Percentiles rank a stretch among this genome's conserved stretches.
phyloP scores from a whole-genome alignment of 78 protist genomes.

The Monocercomonoides exilis region DNA sequence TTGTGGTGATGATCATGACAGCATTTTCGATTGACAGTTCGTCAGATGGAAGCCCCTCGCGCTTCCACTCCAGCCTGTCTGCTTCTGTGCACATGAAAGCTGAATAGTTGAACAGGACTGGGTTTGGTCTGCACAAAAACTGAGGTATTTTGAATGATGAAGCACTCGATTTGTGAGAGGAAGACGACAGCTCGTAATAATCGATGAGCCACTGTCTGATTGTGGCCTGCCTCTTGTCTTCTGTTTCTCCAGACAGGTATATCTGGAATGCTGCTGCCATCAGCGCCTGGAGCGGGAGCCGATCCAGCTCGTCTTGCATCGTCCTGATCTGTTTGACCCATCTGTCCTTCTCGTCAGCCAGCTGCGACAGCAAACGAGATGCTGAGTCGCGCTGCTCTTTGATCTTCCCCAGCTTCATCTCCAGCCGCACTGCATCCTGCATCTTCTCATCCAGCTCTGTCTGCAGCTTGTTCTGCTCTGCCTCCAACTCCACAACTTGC shows the following conservation, averaged over 20 bases:
- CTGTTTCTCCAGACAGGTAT: background rate
- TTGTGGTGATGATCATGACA: constrained; percentile 22
- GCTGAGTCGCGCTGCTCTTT: background rate
- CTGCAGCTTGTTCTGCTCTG: background rate
- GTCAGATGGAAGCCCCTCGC: constrained; percentile 69
- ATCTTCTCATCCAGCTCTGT: background rate
- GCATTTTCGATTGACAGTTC: constrained; percentile 65
- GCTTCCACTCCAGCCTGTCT: constrained; percentile 53
- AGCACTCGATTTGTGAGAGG: background rate
- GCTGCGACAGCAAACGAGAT: background rate
- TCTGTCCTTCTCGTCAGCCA: background rate
- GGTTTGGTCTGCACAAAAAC: no score
- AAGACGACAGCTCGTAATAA: constrained; percentile 18
- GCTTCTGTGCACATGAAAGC: constrained; percentile 46
- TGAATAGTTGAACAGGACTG: background rate
- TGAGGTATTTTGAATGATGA: background rate
- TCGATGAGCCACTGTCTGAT: background rate
- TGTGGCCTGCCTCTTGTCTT: background rate
- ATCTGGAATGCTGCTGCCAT: background rate
- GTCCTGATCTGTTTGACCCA: background rate
- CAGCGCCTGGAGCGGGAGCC: background rate
- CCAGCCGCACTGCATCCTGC: background rate
- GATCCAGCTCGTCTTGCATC: background rate
- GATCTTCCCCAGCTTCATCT: background rate
- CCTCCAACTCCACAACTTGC: background rate